A percentile compares a stretch with the other conserved stretches of the same genome.
These are phyloP conservation scores for Neonectria neomacrospora DNA, from an alignment of 2,329 filamentous ascomycete genomes.

Conservation along the genomic window DNA sequence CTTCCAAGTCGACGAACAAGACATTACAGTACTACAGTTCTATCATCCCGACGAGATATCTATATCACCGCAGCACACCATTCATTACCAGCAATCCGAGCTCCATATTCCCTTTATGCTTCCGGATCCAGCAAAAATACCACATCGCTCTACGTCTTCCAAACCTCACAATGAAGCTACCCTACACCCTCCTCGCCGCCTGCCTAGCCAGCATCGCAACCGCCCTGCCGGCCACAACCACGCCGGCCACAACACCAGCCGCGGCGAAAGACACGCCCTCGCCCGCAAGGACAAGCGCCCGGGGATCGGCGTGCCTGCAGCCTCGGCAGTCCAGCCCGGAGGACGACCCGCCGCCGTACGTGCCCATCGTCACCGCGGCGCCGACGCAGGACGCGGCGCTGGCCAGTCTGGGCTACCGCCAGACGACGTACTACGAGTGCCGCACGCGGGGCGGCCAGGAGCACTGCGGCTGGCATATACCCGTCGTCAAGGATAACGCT, in stretches of 20 bases:
- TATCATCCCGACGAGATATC: background rate
- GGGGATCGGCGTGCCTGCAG: background rate
- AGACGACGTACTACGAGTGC: conserved; percentile 51
- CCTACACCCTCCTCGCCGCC: conserved; percentile 19
- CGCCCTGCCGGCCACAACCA: conserved; percentile 17
- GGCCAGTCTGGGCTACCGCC: conserved; percentile 47
- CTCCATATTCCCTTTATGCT: background rate
- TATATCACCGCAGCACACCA: background rate
- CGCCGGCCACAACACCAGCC: background rate
- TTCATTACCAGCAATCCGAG: background rate
- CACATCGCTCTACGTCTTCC: background rate
- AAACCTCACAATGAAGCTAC: conserved; percentile 21
- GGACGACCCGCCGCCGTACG: conserved; percentile 40
- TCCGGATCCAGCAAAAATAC: background rate
- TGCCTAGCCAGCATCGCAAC: conserved; percentile 4
- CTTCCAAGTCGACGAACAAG: background rate
- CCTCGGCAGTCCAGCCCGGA: conserved; percentile 30
- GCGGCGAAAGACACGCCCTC: background rate
- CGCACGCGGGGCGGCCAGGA: conserved; percentile 45
- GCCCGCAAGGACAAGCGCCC: background rate
- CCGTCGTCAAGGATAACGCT: conserved; percentile 44
- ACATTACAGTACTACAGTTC: background rate
- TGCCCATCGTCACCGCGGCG: conserved; percentile 48
- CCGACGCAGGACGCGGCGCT: conserved; percentile 46
- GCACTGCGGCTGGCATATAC: conserved; percentile 52